These are phyloP conservation scores for Penicillium soppii DNA, from an alignment of 495 filamentous ascomycete genomes.

Conservation along the genomic window DNA sequence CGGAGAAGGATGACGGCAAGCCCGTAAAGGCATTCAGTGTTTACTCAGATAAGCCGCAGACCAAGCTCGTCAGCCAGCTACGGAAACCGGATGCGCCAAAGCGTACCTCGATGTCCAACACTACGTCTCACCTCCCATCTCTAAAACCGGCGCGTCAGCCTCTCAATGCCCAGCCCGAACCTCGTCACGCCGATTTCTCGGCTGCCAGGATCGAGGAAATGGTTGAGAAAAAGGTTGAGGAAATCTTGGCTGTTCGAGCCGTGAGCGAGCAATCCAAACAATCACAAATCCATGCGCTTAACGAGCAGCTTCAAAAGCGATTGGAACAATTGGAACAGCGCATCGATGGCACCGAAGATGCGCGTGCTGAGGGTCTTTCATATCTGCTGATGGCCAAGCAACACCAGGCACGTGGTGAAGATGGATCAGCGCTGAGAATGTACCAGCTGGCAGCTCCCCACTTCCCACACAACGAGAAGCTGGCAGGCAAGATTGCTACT, in stretches of 20 bases:
- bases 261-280: constrained; percentile 48
- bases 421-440: constrained; percentile 75
- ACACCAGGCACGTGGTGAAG: constrained; percentile 78
- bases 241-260: constrained; percentile 73
- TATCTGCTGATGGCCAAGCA: constrained; percentile 89
- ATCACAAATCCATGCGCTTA: constrained; percentile 57
- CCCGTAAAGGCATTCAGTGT: constrained; percentile 80
- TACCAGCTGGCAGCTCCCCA: constrained; percentile 80
- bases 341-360: constrained; percentile 74
- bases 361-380: constrained; percentile 74
- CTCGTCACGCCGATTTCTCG: constrained; percentile 51
- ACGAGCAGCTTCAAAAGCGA: constrained; percentile 74
- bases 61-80: constrained; percentile 37
- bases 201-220: constrained; percentile 84
- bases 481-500: constrained; percentile 71
- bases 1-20: constrained; percentile 58
- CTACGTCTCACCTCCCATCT: constrained; percentile 24
- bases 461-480: constrained; percentile 84
- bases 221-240: constrained; percentile 86
- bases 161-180: constrained; percentile 27
- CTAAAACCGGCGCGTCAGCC: constrained; percentile 29
- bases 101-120: constrained; percentile 42
- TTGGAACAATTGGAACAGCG: constrained; percentile 82
- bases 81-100: constrained; percentile 40
- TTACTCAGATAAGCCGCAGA: constrained; percentile 67